A percentile compares a stretch with the other conserved stretches of the same genome.
phyloP scores from a whole-genome alignment of 1,284 basidiomycete species.

The Marasmius fiardii region DNA sequence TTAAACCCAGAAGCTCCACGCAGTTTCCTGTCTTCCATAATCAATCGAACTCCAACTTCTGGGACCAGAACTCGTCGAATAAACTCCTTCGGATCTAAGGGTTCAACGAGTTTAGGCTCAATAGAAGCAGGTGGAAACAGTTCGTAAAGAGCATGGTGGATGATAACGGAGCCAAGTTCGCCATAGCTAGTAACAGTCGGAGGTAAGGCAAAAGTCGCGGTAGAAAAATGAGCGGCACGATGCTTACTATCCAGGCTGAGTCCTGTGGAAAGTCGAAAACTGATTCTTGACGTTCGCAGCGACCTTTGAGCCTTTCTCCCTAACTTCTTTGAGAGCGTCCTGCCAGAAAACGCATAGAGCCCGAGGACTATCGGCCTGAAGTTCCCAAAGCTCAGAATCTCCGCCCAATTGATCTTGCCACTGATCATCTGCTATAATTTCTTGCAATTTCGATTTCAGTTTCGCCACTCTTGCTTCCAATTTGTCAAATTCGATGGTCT shows the following conservation, averaged over 20 bases:
- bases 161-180: slow-evolving; percentile 73
- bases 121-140: slow-evolving; percentile 66
- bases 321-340: slow-evolving; percentile 58
- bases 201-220: slow-evolving; percentile 1
- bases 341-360: slow-evolving; percentile 62
- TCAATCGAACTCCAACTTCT: slow-evolving; percentile 68
- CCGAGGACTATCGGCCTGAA: slow-evolving; percentile 33
- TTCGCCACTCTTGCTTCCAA: slow-evolving; percentile 49
- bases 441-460: slow-evolving; percentile 43
- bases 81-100: slow-evolving; percentile 68
- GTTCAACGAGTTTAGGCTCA: slow-evolving; percentile 46
- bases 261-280: slow-evolving; percentile 71
- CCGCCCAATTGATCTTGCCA: slow-evolving; percentile 28
- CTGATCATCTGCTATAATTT: slow-evolving; percentile 44
- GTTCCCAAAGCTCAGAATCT: slow-evolving; percentile 16
- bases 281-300: slow-evolving; percentile 66
- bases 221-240: slow-evolving; percentile 5
- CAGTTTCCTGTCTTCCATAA: slow-evolving; percentile 62
- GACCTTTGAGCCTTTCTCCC: slow-evolving; percentile 58
- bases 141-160: slow-evolving; percentile 70
- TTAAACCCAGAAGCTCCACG: slow-evolving; percentile 28
- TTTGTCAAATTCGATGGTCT: slow-evolving; percentile 57
- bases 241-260: slow-evolving; percentile 79
- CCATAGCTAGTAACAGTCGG: slow-evolving; percentile 56
- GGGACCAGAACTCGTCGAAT: slow-evolving; percentile 72